Base-by-base conservation (phyloP, 805 yeast species). In the Hanseniaspora clermontiae region DNA sequence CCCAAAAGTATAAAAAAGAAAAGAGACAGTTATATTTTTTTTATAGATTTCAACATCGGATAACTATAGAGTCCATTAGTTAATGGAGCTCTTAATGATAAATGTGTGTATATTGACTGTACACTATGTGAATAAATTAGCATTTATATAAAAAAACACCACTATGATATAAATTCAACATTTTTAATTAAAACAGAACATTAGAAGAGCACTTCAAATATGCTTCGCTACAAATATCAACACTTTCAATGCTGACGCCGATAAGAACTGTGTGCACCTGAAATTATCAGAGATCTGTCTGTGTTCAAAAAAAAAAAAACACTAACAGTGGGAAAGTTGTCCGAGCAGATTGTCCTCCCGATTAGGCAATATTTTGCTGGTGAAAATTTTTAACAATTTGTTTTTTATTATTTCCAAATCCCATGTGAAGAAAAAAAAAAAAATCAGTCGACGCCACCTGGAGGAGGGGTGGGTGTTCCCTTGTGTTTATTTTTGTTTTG, bases 1-100 rank as follows among this genome's bases (percentile, higher is more conserved):
- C 49, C 58, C 46, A 24, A 5, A 24, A 5, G 5, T 3, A 24
- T 4, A 24, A 24, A 24, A 24, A 24, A 24, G 5, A 5, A 24
- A 5, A 24, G 27, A 24, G 27, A 24, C 27, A 24, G 27, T 24
- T 24, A 24, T 48, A 55, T 50, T 49, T 55, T 58, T 60, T 7
- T 11, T 42, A 42, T 42, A 39, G 53, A 49, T 49, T 49, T 49
- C 53, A 49, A 49, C 53, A 49, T 49, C 53, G 53, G 53, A 31
- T 19, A 42, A 24, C 31, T 24, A 31, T 31, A 42, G 29, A 39
- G 24, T 12, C 14, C 29, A 24, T 12, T 10, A 38, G 27, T 19
- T 31, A 27, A 43, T 17, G n/a, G 27, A 5, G 15, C 10, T n/a
- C 27, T 45, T 19, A 47, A 47, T 14, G 40, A 17, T 36, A 34